Evolutionary conservation across 352 stramenopile genomes (phyloP), one percentile per base, ranked within the genome.

Genomic region (Ochromonadaceae sp.): DNA sequence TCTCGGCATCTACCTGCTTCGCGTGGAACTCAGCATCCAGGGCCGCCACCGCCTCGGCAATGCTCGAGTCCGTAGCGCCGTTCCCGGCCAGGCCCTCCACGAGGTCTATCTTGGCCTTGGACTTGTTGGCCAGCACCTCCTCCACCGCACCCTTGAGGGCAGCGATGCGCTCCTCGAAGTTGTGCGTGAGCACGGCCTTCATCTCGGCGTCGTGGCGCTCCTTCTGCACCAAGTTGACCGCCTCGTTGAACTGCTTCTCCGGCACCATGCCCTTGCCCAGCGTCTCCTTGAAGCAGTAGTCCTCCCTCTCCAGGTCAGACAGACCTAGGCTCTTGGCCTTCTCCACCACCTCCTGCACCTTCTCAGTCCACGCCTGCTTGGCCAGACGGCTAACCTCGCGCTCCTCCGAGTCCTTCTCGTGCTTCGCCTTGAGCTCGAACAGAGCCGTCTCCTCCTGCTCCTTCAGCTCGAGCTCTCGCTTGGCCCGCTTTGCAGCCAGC

Each of bases 161-260:
- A 30, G 34, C 28, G 4, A 63, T 32, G 7, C 55, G 3, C 25
- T 63, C 35, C 4, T 63, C 55, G 55, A 63, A 63, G 55, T 63
- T 47, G 5, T 10, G 5, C 10, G 34, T 63, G 4, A 63, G 38
- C 17, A 63, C 17, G 26, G 7, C 12, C 3, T 39, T 50, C 55
- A 63, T 63, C 26, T 49, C 55, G 39, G 4, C 36, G 41, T 47
- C 34, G 31, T 63, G 55, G 14, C 55, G 55, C 22, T 49, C 36
- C 25, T 49, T 47, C 38, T 40, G 10, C 20, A 63, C 40, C 20
- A 49, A 2, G 2, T 4, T n/a, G 3, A 49, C 55, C 5, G 55
- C 55, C 41, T 63, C 55, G 31, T 31, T 63, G 5, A 63, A 4
- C 14, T 63, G 55, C 7, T n/a, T 50, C 2, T 63, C 55, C 17